phyloP scores from a whole-genome alignment of 805 yeast species.

The Saccharomyces cerevisiae region DNA sequence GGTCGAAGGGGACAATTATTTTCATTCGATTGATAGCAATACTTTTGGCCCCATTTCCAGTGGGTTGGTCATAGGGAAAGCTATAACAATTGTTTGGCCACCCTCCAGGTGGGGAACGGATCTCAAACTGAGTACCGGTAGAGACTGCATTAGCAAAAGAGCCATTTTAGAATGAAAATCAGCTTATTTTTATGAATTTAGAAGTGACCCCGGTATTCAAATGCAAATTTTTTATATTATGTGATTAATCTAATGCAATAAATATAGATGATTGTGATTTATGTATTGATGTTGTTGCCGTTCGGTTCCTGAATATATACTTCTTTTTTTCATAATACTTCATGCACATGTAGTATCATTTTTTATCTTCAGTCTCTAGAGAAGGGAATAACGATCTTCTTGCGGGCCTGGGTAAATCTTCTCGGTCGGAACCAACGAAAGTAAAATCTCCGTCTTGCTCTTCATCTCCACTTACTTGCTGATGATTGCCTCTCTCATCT shows the following conservation, averaged over 20 bases:
- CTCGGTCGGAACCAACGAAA: neutral
- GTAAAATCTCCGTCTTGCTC: neutral
- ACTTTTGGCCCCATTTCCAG: conserved; percentile 81
- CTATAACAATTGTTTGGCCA: conserved; percentile 64
- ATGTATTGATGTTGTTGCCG: neutral
- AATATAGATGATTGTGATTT: neutral
- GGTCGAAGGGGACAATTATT: conserved; percentile 89
- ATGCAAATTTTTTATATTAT: neutral
- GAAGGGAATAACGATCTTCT: conserved; percentile 13
- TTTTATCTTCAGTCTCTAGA: conserved; percentile 13
- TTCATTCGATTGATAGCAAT: conserved; percentile 77
- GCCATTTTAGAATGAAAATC: neutral
- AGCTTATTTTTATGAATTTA: conserved; percentile 3
- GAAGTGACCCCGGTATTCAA: too few relatives aligned
- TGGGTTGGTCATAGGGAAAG: conserved; percentile 75
- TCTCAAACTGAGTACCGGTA: conserved; percentile 18
- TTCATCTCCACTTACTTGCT: neutral
- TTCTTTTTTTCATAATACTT: conserved; percentile 1
- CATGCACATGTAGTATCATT: neutral
- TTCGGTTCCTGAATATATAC: conserved; percentile 1
- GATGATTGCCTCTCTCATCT: conserved; percentile 8
- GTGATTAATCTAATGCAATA: neutral
- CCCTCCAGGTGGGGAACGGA: conserved; percentile 41
- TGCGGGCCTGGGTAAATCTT: conserved; percentile 6
- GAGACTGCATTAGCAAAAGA: conserved; percentile 10